phyloP scores from a whole-genome alignment of 1,139 yeast species.

The Sugiyamaella neomexicana region DNA sequence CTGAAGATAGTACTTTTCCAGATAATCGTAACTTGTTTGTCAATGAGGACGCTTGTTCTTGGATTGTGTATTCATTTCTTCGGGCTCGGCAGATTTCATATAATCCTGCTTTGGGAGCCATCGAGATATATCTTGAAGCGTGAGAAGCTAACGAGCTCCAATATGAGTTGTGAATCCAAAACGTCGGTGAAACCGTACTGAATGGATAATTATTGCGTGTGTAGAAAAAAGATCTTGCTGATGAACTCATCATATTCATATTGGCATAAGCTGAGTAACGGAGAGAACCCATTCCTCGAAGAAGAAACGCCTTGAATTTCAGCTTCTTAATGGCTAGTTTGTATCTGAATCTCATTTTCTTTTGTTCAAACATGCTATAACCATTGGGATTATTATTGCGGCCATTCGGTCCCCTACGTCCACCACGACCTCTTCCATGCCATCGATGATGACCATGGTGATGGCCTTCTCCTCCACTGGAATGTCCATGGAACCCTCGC shows the following conservation, averaged over 20 bases:
- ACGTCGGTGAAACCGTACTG: conserved; percentile 1
- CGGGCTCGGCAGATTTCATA: conserved; percentile 6
- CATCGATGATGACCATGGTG: background rate
- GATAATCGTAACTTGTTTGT: background rate
- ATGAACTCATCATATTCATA: conserved; percentile 9
- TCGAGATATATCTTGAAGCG: background rate
- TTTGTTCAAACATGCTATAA: background rate
- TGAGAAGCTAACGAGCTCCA: background rate
- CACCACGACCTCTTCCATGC: conserved; percentile 1
- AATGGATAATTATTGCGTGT: conserved; percentile 8
- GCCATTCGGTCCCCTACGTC: background rate
- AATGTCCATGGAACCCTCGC: background rate
- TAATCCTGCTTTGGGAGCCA: conserved; percentile 9
- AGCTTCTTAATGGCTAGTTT: background rate
- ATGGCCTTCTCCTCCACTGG: background rate
- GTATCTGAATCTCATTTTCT: background rate
- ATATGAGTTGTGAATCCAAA: conserved; percentile 5
- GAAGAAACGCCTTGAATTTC: conserved; percentile 4
- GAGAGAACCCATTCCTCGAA: background rate
- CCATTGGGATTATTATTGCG: background rate
- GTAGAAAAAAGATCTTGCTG: conserved; percentile 4
- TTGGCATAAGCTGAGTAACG: conserved; percentile 1
- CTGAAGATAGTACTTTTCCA: background rate
- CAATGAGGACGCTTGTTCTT: conserved; percentile 1
- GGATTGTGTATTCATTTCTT: conserved; percentile 1